These are phyloP conservation scores for Tylopilus balloui DNA, from an alignment of 768 basidiomycete genomes.

Conservation along the genomic window DNA sequence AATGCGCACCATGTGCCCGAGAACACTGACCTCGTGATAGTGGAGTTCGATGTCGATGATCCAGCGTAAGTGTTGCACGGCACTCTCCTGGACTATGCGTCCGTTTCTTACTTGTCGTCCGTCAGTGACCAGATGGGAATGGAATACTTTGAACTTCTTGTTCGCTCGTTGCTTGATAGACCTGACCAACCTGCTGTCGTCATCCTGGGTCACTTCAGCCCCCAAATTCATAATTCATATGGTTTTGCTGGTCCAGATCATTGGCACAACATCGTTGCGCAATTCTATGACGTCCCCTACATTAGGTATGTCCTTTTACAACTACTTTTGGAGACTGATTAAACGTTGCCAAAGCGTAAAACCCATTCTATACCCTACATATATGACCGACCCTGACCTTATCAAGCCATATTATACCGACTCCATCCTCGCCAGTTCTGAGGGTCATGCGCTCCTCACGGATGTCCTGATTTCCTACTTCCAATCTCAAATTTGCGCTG, in stretches of 20 bases:
- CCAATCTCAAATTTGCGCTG: constrained; percentile 81
- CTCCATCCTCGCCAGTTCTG: constrained; percentile 70
- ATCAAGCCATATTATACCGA: constrained; percentile 75
- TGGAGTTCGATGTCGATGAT: constrained; percentile 94
- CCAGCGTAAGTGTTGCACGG: constrained; percentile 53
- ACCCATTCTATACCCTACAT: constrained; percentile 74
- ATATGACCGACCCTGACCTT: constrained; percentile 67
- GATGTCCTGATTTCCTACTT: constrained; percentile 91
- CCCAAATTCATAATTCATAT: constrained; percentile 71
- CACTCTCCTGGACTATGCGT: neutral
- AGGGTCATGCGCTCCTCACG: constrained; percentile 82
- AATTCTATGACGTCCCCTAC: constrained; percentile 97
- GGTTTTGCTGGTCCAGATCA: constrained; percentile 91
- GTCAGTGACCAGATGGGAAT: constrained; percentile 64
- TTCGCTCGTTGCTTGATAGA: constrained; percentile 86
- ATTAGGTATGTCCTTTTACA: constrained; percentile 45
- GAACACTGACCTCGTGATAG: constrained; percentile 86
- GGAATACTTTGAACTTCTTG: constrained; percentile 87
- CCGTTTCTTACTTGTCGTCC: neutral
- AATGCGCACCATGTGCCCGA: constrained; percentile 92
- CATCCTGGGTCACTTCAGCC: constrained; percentile 92
- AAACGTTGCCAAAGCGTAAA: constrained; percentile 51
- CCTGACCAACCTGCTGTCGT: constrained; percentile 90
- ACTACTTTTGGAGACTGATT: neutral
- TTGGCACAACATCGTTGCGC: constrained; percentile 85